Evolutionary conservation across 331 rosid species (phyloP), one percentile per base, ranked within the genome.

Genomic region (Saraca asoca): DNA sequence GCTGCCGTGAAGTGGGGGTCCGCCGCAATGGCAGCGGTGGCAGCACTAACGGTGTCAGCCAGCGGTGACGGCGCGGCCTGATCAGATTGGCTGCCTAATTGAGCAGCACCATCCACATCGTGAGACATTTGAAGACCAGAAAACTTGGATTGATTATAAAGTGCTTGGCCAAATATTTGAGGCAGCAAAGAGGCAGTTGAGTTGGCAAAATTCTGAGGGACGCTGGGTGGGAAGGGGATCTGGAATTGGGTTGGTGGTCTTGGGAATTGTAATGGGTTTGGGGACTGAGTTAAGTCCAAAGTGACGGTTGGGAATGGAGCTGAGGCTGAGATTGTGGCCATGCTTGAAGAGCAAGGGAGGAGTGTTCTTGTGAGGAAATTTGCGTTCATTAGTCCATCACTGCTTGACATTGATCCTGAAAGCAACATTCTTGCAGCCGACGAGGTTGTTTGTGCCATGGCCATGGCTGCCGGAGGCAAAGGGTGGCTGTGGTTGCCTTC

Each of bases 401-500:
- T 70, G 20, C 96, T 91, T 1, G 98, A 80, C 95, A 91, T 91
- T 9, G 98, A 80, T 43, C 96, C 98, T 0, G 96, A 85, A 0
- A 91, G 86, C 12, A 91, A 74, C 98, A 89, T 91, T 58, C 67
- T 69, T 1, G 98, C 95, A 0, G 98, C 98, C 0, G 98, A 81
- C 7, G 98, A 87, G 1, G 98, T 91, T 0, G 96, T 83, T 2
- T 89, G 85, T 12, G 88, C 92, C 98, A 91, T 91, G 42, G 90
- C 88, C 86, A 85, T 83, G 0, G 98, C 98, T 0, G 96, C 87
- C 2, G 98, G 95, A 2, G 96, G 96, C 74, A 91, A 72, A 9
- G 98, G 96, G 43, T 91, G 98, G 83, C 52, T 89, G 88, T 91
- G 98, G 31, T 85, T 85, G 31, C 98, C 98, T 77, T 91, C 98